These are phyloP conservation scores for Crithidia sp. DNA, from an alignment of 208 protist species.

Conservation along the genomic window DNA sequence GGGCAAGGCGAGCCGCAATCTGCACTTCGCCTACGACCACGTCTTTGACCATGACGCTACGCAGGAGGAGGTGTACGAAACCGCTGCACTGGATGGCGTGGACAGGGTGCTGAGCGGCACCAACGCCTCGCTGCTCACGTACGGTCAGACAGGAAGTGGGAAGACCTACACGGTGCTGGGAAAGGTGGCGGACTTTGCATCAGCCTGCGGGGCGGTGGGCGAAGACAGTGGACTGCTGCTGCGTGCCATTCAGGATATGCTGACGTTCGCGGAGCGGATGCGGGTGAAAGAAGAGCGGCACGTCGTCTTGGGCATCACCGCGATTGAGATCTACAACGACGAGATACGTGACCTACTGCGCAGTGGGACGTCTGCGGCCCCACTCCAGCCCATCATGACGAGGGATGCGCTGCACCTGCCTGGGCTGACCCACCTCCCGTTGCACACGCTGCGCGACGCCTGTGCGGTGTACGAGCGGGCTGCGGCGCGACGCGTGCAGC, in stretches of 20 bases:
- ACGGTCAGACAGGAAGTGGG: conserved; percentile 90
- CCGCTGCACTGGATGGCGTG: conserved; percentile 58
- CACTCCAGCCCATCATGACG: conserved; percentile 47
- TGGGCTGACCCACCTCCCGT: conserved; percentile 40
- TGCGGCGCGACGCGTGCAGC: conserved; percentile 51
- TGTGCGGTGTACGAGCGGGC: conserved; percentile 53
- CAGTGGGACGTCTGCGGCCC: conserved; percentile 7
- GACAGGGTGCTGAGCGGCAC: conserved; percentile 59
- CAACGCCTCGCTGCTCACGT: conserved; percentile 71
- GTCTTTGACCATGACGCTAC: conserved; percentile 64
- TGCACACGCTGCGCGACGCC: conserved; percentile 43
- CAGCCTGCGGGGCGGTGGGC: conserved; percentile 35
- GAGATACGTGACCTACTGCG: conserved; percentile 75
- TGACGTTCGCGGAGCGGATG: conserved; percentile 41
- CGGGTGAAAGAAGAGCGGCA: conserved; percentile 30
- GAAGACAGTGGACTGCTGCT: conserved; percentile 72
- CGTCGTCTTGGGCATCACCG: conserved; percentile 66
- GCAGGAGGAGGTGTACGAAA: conserved; percentile 87
- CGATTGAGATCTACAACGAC: conserved; percentile 84
- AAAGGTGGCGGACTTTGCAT: neutral
- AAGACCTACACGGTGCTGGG: conserved; percentile 85
- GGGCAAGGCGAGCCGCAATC: conserved; percentile 36
- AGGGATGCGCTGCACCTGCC: conserved; percentile 50
- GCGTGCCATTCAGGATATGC: conserved; percentile 68
- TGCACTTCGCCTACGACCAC: conserved; percentile 67